Conservation (phyloP, 768 basidiomycete genomes). For the Phylloporus scabripes region DNA sequence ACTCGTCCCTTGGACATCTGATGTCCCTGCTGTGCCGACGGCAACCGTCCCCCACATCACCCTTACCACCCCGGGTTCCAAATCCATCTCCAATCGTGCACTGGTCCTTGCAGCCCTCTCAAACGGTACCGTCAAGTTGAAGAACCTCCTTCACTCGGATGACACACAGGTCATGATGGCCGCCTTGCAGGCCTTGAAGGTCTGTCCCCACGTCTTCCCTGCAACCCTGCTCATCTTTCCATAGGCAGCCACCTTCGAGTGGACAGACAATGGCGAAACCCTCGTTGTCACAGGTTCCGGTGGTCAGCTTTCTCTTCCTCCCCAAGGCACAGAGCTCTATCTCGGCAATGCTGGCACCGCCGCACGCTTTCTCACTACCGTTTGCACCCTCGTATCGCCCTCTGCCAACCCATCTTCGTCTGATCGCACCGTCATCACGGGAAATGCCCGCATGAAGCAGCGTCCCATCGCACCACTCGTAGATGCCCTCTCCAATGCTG, state of each 20-base stretch:
- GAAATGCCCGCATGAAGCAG: slow-evolving; percentile 98
- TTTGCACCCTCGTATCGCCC: slow-evolving; percentile 80
- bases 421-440: slow-evolving; percentile 78
- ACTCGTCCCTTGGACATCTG: slow-evolving; percentile 10
- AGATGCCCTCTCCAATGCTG: slow-evolving; percentile 78
- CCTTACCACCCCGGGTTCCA: slow-evolving; percentile 95
- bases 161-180: slow-evolving; percentile 99
- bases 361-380: slow-evolving; percentile 93
- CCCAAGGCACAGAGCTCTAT: slow-evolving; percentile 82
- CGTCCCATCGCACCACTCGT: slow-evolving; percentile 95
- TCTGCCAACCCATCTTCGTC: slow-evolving; percentile 30
- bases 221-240: neutral
- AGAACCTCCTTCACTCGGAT: slow-evolving; percentile 91
- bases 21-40: neutral
- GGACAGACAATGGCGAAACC: slow-evolving; percentile 96
- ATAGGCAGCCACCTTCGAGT: slow-evolving; percentile 86
- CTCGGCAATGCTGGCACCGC: slow-evolving; percentile 98
- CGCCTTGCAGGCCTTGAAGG: slow-evolving; percentile 83
- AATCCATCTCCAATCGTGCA: slow-evolving; percentile 94
- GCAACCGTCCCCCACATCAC: slow-evolving; percentile 30
- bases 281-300: slow-evolving; percentile 86
- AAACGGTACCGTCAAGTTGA: slow-evolving; percentile 79
- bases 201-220: slow-evolving; percentile 20
- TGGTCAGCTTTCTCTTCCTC: slow-evolving; percentile 73
- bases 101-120: slow-evolving; percentile 90